These are phyloP conservation scores for Cladosporium colombiae DNA, from an alignment of 2,329 filamentous ascomycete species.

Conservation along the genomic window DNA sequence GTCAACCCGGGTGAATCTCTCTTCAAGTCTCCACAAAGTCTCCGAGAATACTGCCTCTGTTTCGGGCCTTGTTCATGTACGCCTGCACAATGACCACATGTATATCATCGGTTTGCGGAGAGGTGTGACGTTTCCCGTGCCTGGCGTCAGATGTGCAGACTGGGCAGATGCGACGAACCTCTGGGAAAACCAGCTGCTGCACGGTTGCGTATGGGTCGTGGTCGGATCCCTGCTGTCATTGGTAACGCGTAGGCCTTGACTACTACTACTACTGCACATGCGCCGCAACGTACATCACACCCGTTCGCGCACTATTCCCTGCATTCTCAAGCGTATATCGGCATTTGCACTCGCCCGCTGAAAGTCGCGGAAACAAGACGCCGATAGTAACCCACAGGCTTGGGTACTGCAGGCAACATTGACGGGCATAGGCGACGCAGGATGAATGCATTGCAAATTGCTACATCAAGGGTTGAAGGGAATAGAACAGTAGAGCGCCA, in stretches of 20 bases:
- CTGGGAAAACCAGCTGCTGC: background rate
- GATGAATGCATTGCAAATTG: background rate
- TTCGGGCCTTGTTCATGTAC: background rate
- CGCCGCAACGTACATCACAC: constrained; percentile 1
- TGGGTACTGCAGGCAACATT: background rate
- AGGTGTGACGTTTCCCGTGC: background rate
- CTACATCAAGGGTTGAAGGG: background rate
- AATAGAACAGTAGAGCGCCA: background rate
- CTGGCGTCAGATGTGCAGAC: background rate
- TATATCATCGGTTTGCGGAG: background rate
- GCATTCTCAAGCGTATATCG: constrained; percentile 3
- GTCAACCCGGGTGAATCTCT: background rate
- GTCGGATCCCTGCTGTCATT: background rate
- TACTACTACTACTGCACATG: background rate
- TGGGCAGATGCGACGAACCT: background rate
- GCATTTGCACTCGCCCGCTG: background rate
- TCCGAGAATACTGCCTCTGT: constrained; percentile 12
- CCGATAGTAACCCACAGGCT: background rate
- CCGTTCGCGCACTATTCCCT: constrained; percentile 8
- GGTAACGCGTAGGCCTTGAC: background rate
- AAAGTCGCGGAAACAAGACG: constrained; percentile 12
- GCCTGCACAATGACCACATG: constrained; percentile 4
- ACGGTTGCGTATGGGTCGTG: background rate
- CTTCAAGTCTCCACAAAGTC: constrained; percentile 5
- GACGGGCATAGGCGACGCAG: background rate